These are phyloP conservation scores for Carallia brachiata DNA, from an alignment of 345 rosid genomes.

Conservation along the genomic window DNA sequence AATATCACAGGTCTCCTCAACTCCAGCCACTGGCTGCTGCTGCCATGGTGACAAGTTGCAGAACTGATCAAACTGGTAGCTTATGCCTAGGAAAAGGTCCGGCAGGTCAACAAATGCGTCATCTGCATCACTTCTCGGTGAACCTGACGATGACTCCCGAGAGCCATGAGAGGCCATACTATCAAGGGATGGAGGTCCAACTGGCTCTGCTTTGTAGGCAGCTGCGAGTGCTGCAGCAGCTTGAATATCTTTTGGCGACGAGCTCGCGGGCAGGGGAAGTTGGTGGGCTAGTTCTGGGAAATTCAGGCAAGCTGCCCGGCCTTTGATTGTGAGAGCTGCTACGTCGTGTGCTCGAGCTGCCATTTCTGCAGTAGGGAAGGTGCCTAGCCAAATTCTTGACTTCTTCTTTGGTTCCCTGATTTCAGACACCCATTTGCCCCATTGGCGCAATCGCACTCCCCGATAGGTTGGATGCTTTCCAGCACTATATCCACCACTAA, in stretches of 20 bases:
- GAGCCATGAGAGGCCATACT: conserved; percentile 33
- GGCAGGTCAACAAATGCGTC: conserved; percentile 73
- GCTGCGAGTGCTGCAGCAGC: conserved; percentile 84
- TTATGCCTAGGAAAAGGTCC: conserved; percentile 47
- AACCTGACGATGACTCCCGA: conserved; percentile 24
- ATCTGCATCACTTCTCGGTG: conserved; percentile 30
- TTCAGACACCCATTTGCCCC: conserved; percentile 98
- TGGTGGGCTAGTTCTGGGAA: conserved; percentile 65
- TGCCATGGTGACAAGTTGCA: conserved; percentile 47
- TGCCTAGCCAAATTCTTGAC: conserved; percentile 93
- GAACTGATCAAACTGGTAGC: conserved; percentile 39
- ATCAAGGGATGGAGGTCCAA: conserved; percentile 28
- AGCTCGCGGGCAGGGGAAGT: conserved; percentile 68
- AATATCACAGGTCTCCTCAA: conserved; percentile 16
- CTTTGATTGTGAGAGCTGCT: conserved; percentile 75
- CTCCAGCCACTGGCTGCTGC: conserved; percentile 24
- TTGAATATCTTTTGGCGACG: conserved; percentile 77
- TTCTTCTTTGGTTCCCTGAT: conserved; percentile 88
- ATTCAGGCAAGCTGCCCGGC: conserved; percentile 68
- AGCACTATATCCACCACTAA: conserved; percentile 2
- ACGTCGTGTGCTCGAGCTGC: conserved; percentile 98
- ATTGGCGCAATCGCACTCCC: conserved; percentile 87
- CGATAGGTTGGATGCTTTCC: conserved; percentile 52
- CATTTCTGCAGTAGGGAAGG: conserved; percentile 87
- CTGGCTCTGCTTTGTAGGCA: conserved; percentile 16